A percentile compares a stretch with the other conserved stretches of the same genome.
Conservation (phyloP, 257 asterid species). For the Plantago elongata region DNA sequence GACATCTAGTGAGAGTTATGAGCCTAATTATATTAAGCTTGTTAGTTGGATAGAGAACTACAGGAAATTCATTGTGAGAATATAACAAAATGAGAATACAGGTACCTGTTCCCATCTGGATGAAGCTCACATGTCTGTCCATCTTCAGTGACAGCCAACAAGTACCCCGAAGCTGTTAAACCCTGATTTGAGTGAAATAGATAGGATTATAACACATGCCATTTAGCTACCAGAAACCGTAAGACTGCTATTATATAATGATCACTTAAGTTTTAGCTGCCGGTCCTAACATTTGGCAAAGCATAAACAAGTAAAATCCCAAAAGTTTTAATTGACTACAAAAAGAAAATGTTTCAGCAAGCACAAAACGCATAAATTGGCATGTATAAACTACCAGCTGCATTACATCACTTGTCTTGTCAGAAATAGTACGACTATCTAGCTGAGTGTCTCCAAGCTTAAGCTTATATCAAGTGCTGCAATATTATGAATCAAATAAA, state of each 20-base stretch:
- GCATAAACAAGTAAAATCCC: conserved; percentile 2
- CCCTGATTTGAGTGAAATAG: conserved; percentile 45
- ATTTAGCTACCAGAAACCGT: neutral
- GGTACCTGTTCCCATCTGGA: conserved; percentile 95
- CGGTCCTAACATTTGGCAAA: conserved; percentile 10
- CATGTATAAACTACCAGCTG: neutral
- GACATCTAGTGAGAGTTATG: neutral
- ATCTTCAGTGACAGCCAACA: conserved; percentile 63
- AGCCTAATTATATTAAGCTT: conserved; percentile 1
- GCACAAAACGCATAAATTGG: neutral
- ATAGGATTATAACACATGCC: conserved; percentile 11
- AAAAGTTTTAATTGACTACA: conserved; percentile 10
- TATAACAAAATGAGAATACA: conserved; percentile 9
- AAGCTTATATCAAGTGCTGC: too few species aligned
- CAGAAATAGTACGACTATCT: too few species aligned
- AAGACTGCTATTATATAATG: neutral
- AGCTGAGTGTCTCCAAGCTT: too few species aligned
- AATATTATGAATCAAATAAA: too few species aligned
- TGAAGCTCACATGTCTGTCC: conserved; percentile 89
- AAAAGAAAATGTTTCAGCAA: too few species aligned
- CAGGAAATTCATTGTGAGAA: conserved; percentile 5
- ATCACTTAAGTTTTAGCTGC: neutral
- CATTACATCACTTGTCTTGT: neutral
- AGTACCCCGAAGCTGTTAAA: conserved; percentile 64
- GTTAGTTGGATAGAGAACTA: conserved; percentile 1